Evolutionary conservation across 495 filamentous ascomycete genomes (phyloP).

Genomic region (Neurospora sp.): DNA sequence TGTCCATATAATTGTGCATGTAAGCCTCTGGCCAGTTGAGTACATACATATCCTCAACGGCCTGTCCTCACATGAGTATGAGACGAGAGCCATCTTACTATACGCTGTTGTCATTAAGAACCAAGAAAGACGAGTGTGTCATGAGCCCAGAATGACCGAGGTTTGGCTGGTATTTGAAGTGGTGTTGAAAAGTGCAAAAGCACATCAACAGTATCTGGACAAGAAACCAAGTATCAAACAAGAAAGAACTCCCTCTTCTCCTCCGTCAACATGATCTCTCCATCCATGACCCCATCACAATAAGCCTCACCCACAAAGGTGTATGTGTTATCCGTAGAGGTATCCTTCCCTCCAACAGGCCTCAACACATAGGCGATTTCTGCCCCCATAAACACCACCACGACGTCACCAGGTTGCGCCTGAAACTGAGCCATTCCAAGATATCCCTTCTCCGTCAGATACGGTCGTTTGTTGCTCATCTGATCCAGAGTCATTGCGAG

Average conservation of each 20-base stretch:
- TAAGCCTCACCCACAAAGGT: not conserved
- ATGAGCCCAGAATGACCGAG: not conserved
- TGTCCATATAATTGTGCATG: not conserved
- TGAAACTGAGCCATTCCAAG: not conserved
- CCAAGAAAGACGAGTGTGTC: not conserved
- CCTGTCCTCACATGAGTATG: not conserved
- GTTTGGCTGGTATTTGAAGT: not conserved
- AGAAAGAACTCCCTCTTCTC: not conserved
- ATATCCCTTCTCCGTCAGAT: not conserved
- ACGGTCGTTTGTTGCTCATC: not conserved
- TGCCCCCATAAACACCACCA: not conserved
- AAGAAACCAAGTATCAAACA: not conserved
- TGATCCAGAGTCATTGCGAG: not conserved
- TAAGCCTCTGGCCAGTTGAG: not conserved
- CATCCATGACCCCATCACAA: not conserved
- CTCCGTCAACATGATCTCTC: not conserved
- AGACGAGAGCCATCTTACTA: not conserved
- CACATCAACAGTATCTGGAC: not conserved
- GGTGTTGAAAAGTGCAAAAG: not conserved
- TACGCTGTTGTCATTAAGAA: not conserved
- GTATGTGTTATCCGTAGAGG: not conserved
- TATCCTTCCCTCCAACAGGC: not conserved
- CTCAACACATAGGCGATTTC: not conserved
- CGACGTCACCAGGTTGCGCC: not conserved
- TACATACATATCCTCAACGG: not conserved